phyloP scores from a whole-genome alignment of 176 grass and related monocot species.

The Elymus sibiricus region DNA sequence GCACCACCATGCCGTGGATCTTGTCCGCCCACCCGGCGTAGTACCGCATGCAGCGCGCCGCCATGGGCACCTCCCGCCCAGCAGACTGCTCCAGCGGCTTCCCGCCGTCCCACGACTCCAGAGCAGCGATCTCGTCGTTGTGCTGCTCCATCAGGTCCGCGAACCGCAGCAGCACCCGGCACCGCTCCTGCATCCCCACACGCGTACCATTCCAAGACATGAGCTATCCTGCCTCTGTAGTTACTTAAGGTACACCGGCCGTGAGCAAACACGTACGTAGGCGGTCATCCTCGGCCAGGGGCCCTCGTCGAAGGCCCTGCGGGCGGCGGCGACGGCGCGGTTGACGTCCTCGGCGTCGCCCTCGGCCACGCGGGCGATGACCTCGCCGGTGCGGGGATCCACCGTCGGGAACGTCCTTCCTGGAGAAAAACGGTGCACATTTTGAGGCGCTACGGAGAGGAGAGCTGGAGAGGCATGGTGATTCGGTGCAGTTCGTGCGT shows the following conservation, averaged over 20 bases:
- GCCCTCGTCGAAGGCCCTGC: conserved; percentile 81
- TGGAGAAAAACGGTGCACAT: conserved; percentile 1
- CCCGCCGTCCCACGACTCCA: conserved; percentile 97
- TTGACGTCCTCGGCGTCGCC: conserved; percentile 62
- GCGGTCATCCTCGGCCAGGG: conserved; percentile 85
- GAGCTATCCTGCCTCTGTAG: not conserved
- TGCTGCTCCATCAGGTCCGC: conserved; percentile 89
- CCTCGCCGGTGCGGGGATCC: conserved; percentile 79
- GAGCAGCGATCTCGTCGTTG: conserved; percentile 69
- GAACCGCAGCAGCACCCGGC: conserved; percentile 59
- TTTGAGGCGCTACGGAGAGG: no score
- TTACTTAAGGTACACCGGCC: not conserved
- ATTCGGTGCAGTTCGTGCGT: not conserved
- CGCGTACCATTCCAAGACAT: not conserved
- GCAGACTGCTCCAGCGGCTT: conserved; percentile 81
- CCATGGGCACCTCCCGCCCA: conserved; percentile 62
- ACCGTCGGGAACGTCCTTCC: conserved; percentile 79
- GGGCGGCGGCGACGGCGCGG: conserved; percentile 60
- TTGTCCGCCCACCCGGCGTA: conserved; percentile 95
- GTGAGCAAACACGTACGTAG: conserved; percentile 41
- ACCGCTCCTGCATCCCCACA: conserved; percentile 50
- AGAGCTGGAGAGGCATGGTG: not conserved
- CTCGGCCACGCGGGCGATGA: conserved; percentile 70
- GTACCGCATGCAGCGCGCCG: conserved; percentile 71
- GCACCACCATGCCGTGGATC: conserved; percentile 84